Evolutionary conservation across 169 alveolate genomes (phyloP).

Genomic region (Plasmodium adleri): DNA sequence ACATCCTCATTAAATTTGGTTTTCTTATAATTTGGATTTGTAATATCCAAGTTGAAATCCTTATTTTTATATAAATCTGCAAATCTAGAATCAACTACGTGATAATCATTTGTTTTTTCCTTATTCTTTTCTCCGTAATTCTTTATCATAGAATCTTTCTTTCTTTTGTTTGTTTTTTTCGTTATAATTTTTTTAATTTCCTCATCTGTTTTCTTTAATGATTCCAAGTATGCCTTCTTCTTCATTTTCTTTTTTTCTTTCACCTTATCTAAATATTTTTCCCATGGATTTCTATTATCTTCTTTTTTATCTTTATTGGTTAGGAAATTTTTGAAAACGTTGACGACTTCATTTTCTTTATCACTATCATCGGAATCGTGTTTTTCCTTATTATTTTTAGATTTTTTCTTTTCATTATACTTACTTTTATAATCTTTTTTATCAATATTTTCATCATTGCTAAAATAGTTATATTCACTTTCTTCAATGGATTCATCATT

Average conservation of each 20-base stretch:
- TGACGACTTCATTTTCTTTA: slow-evolving; percentile 56
- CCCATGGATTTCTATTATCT: slow-evolving; percentile 69
- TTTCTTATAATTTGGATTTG: slow-evolving; percentile 90
- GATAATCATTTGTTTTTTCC: slow-evolving; percentile 46
- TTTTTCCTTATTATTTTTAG: slow-evolving; percentile 2
- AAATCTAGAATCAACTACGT: slow-evolving; percentile 85
- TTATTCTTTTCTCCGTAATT: slow-evolving; percentile 23
- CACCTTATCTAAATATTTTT: slow-evolving; percentile 46
- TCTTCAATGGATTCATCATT: not conserved
- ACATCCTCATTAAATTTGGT: slow-evolving; percentile 65
- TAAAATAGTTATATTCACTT: not conserved
- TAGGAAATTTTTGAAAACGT: slow-evolving; percentile 57
- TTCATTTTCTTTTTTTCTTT: slow-evolving; percentile 60
- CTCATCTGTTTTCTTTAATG: slow-evolving; percentile 68
- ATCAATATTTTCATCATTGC: slow-evolving; percentile 1
- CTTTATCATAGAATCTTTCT: slow-evolving; percentile 39
- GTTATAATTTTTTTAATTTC: slow-evolving; percentile 74
- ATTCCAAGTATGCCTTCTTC: slow-evolving; percentile 64
- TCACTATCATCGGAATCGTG: slow-evolving; percentile 32
- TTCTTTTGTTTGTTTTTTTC: slow-evolving; percentile 66
- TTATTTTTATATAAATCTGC: slow-evolving; percentile 85
- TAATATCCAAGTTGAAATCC: slow-evolving; percentile 91
- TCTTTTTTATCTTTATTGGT: slow-evolving; percentile 56
- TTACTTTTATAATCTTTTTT: slow-evolving; percentile 1
- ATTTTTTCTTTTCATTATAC: slow-evolving; percentile 19